A percentile compares a stretch with the other conserved stretches of the same genome.
Conservation (phyloP, 352 stramenopile genomes). For the Pythium dissimile region DNA sequence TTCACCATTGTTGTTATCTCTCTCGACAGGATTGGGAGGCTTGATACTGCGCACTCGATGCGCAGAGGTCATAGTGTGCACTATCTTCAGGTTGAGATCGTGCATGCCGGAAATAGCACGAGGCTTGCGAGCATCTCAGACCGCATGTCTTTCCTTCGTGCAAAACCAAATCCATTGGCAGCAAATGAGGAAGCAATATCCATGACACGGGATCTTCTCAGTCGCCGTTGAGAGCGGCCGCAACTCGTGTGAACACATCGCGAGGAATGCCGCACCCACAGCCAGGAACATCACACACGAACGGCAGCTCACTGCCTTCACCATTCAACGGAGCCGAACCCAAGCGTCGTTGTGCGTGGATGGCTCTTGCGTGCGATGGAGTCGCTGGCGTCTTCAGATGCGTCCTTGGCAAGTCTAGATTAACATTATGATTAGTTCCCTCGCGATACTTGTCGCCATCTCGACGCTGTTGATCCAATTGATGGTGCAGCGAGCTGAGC, state of each 20-base stretch:
- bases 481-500: slow-evolving; percentile 32
- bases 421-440: neutral
- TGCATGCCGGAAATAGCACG: too few relatives aligned
- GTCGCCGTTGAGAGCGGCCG: slow-evolving; percentile 46
- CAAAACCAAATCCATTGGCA: too few relatives aligned
- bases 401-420: neutral
- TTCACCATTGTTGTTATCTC: slow-evolving; percentile 32
- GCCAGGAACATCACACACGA: slow-evolving; percentile 49
- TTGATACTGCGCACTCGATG: neutral
- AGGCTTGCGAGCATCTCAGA: too few relatives aligned
- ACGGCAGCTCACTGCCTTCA: slow-evolving; percentile 9
- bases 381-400: slow-evolving; percentile 6
- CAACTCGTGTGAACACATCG: slow-evolving; percentile 54
- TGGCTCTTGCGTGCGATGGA: slow-evolving; percentile 7
- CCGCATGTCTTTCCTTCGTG: too few relatives aligned
- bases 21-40: neutral
- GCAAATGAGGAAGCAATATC: too few relatives aligned
- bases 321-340: neutral
- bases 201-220: slow-evolving; percentile 1
- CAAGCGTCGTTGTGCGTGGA: slow-evolving; percentile 3
- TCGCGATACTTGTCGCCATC: neutral
- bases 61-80: too few relatives aligned
- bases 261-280: slow-evolving; percentile 56
- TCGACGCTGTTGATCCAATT: slow-evolving; percentile 2
- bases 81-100: too few relatives aligned